These are phyloP conservation scores for Trametes cubensis DNA, from an alignment of 768 basidiomycete species.

Conservation along the genomic window DNA sequence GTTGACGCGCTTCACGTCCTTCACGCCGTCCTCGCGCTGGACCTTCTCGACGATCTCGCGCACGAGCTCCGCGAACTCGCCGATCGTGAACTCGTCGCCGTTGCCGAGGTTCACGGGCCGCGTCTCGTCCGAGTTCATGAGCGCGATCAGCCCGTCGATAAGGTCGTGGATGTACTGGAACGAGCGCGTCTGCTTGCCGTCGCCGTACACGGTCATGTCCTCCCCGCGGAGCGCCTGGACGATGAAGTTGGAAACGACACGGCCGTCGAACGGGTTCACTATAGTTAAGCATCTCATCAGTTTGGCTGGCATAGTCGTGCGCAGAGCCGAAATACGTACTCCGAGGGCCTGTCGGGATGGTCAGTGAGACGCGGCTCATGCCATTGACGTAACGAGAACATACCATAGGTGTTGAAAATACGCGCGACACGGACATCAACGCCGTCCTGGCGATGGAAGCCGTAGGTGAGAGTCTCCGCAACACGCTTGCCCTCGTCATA, in stretches of 20 bases:
- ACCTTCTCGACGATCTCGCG: slow-evolving; percentile 93
- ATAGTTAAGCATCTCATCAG: slow-evolving; percentile 13
- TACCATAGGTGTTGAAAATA: slow-evolving; percentile 96
- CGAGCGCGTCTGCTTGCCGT: slow-evolving; percentile 90
- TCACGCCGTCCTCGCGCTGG: slow-evolving; percentile 76
- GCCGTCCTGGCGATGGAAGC: slow-evolving; percentile 91
- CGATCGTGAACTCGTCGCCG: slow-evolving; percentile 93
- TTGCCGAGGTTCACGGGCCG: slow-evolving; percentile 98
- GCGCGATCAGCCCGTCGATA: slow-evolving; percentile 86
- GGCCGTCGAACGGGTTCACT: slow-evolving; percentile 97
- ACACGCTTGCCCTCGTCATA: slow-evolving; percentile 99
- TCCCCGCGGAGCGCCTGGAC: slow-evolving; percentile 95
- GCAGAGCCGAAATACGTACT: slow-evolving; percentile 48
- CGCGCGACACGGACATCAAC: slow-evolving; percentile 97
- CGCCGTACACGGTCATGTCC: slow-evolving; percentile 96
- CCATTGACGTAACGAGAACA: slow-evolving; percentile 18
- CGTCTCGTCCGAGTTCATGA: slow-evolving; percentile 94
- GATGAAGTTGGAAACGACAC: slow-evolving; percentile 99
- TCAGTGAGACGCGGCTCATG: background rate
- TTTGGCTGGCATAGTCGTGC: slow-evolving; percentile 26
- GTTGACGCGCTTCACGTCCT: slow-evolving; percentile 53
- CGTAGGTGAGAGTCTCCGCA: slow-evolving; percentile 96
- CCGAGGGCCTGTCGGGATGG: slow-evolving; percentile 49
- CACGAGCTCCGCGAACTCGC: slow-evolving; percentile 91
- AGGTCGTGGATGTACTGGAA: slow-evolving; percentile 99